Base-by-base conservation (phyloP, 2,329 filamentous ascomycete species). In the Ceratocystis cubensis region DNA sequence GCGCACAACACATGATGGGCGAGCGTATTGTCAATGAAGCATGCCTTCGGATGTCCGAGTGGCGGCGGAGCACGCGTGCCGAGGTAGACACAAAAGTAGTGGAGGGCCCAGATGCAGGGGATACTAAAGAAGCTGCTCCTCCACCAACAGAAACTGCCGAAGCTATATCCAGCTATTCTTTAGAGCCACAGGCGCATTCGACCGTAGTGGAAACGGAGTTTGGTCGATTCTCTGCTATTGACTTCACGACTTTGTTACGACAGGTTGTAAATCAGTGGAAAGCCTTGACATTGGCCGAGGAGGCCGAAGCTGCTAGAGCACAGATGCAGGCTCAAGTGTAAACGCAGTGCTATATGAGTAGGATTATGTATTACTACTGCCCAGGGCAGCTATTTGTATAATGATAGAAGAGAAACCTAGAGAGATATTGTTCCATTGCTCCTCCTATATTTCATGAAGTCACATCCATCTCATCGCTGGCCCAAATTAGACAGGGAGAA, bases 1-100 rank as follows among this genome's bases (percentile, higher is more conserved):
- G 56, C n/a, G n/a, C 25, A 30, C 63, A 37, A 37, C 66, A 67
- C 48, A 53, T 65, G 22, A 33, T 28, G 17, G 66, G 63, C 3
- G 46, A 56, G 33, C 28, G 30, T 17, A 61, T 65, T n/a, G 56
- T 67, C 1, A 30, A 25, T 7, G 57, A 56, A 13, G 66, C 66
- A 7, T 65, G 50, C 13, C 15, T 63, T 33, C 44, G 48, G 17
- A 59, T 65, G 41, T 30, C 45, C 2, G 53, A 61, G 20, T 17
- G 28, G 33, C 63, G 30, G 25, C 30, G 45, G 28, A 62, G 37
- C 3, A 28, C 17, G 28, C 7, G 46, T 46, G 33, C 33, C 10
- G 59, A 33, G 13, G 20, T 17, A 10, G 61, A 46, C 1, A 20
- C 33, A 30, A 22, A 57, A 20, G 65, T 20, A 1, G 41, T 22